Conservation (phyloP, 2,329 filamentous ascomycete species). For the Botrytis byssoidea region DNA sequence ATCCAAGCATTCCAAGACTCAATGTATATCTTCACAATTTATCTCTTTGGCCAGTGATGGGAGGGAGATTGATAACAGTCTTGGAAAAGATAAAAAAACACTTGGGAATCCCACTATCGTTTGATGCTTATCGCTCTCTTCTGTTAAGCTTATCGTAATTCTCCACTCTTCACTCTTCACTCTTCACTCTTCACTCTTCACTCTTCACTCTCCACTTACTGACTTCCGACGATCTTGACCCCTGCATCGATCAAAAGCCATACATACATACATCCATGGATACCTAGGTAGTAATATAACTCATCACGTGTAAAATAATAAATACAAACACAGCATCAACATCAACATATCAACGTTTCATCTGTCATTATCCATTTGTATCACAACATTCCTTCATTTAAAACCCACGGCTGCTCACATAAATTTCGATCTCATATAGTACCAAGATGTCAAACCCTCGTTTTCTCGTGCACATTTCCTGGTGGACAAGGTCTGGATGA, state of each 20-base stretch:
- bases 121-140: neutral
- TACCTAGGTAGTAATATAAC: no score
- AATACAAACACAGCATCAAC: neutral
- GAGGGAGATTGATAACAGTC: neutral
- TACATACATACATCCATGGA: no score
- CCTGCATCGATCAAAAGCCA: neutral
- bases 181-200: neutral
- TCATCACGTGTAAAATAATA: neutral
- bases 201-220: neutral
- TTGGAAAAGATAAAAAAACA: neutral
- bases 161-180: neutral
- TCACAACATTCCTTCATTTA: conserved; percentile 4
- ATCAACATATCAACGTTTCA: conserved; percentile 4
- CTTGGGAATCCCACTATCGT: neutral
- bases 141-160: neutral
- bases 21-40: neutral
- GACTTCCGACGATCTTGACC: neutral
- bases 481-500: conserved; percentile 1
- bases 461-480: conserved; percentile 16
- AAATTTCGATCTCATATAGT: neutral
- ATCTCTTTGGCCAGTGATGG: neutral
- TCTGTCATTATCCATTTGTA: neutral
- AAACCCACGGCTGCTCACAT: neutral
- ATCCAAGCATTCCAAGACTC: neutral
- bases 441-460: conserved; percentile 17